These are phyloP conservation scores for Coemansia sp. DNA, from an alignment of 192 early-diverging fungal species.

Conservation along the genomic window DNA sequence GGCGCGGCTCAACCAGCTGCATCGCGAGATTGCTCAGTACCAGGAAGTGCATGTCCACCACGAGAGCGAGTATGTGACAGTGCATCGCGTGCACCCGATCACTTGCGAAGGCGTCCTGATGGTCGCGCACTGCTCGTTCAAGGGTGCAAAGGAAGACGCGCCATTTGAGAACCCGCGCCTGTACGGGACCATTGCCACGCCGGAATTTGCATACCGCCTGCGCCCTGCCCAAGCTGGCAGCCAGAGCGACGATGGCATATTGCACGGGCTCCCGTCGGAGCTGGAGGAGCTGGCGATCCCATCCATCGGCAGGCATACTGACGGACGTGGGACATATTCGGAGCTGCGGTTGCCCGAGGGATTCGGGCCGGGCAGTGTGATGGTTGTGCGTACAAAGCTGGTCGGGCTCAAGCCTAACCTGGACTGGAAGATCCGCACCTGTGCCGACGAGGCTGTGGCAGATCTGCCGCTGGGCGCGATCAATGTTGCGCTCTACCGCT, in stretches of 20 bases:
- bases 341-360: slow-evolving; percentile 55
- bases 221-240: slow-evolving; percentile 37
- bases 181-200: slow-evolving; percentile 52
- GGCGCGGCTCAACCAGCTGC: slow-evolving; percentile 65
- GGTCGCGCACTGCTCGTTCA: slow-evolving; percentile 84
- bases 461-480: slow-evolving; percentile 63
- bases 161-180: slow-evolving; percentile 55
- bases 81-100: slow-evolving; percentile 88
- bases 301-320: slow-evolving; percentile 34
- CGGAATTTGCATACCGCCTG: slow-evolving; percentile 56
- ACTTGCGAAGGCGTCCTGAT: slow-evolving; percentile 88
- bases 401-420: slow-evolving; percentile 52
- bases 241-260: slow-evolving; percentile 34
- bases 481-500: slow-evolving; percentile 81
- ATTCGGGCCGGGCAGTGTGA: slow-evolving; percentile 85
- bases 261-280: slow-evolving; percentile 56
- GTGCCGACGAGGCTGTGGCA: slow-evolving; percentile 61
- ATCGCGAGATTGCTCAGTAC: slow-evolving; percentile 78
- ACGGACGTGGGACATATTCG: slow-evolving; percentile 54
- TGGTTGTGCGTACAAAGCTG: slow-evolving; percentile 59
- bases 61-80: slow-evolving; percentile 87
- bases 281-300: slow-evolving; percentile 54
- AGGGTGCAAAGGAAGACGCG: slow-evolving; percentile 25
- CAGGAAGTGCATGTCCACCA: slow-evolving; percentile 95
- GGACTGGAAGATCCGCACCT: slow-evolving; percentile 54